A percentile compares a stretch with the other conserved stretches of the same genome.
phyloP scores from a whole-genome alignment of 768 basidiomycete species.

The Leccinum subgranulosum region DNA sequence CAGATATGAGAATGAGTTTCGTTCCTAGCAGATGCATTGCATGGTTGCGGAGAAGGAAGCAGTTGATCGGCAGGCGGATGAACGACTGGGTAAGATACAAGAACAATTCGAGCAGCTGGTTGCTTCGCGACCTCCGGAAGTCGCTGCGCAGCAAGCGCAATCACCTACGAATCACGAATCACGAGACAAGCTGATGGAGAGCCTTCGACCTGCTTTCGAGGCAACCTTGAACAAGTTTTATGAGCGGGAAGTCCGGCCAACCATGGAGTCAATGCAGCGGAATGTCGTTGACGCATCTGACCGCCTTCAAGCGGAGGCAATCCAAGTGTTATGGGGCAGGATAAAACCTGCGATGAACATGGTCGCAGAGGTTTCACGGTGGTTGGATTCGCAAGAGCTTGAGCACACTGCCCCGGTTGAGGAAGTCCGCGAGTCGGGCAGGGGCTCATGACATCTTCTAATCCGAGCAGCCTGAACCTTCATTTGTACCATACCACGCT shows the following conservation, averaged over 20 bases:
- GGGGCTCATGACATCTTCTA: not conserved
- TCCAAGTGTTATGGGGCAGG: conserved; percentile 24
- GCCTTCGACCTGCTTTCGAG: conserved; percentile 19
- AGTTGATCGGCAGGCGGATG: conserved; percentile 10
- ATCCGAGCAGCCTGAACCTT: conserved; percentile 10
- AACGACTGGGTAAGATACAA: conserved; percentile 14
- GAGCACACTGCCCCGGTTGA: conserved; percentile 17
- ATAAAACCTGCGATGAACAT: conserved; percentile 32
- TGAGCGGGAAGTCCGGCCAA: conserved; percentile 19
- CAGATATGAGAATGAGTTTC: conserved; percentile 1
- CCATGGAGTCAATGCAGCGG: conserved; percentile 12
- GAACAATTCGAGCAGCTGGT: conserved; percentile 16
- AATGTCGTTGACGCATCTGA: conserved; percentile 12
- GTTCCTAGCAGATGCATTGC: conserved; percentile 14
- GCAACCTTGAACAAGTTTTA: conserved; percentile 22
- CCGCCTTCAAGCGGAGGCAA: conserved; percentile 21
- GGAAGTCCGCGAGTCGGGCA: not conserved
- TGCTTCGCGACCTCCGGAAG: conserved; percentile 3
- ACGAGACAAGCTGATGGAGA: conserved; percentile 17
- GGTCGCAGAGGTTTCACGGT: conserved; percentile 28
- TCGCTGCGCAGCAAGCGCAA: not conserved
- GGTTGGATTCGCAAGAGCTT: conserved; percentile 31
- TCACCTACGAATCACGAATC: not conserved
- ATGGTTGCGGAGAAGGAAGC: conserved; percentile 14
- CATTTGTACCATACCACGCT: conserved; percentile 14